Base-by-base conservation (phyloP, 2,329 filamentous ascomycete genomes). In the Passalora sequoiae region DNA sequence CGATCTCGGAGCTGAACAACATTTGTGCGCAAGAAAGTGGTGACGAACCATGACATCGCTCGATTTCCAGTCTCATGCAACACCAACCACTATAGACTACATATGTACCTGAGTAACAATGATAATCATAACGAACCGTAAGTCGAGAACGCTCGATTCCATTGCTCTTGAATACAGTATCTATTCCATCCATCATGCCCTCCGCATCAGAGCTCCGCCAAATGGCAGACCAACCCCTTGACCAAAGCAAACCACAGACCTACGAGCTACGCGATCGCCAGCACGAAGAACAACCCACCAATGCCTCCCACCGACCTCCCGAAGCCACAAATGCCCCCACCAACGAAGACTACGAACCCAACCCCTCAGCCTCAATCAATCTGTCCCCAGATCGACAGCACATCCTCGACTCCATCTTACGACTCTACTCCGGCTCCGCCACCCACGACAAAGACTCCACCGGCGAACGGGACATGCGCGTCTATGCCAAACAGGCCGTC, bases 391-490 rank as follows among this genome's bases (percentile, higher is more conserved):
- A 62, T 2, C 60, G 64, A 15, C 58, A 72, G 42, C 53, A 59
- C 4, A 73, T 74, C 29, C 58, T 74, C 3, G 56, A 66, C 17
- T 57, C 58, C 3, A 73, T 75, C 40, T 61, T 61, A 16, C 66
- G 62, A 6, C 56, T 75, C 1, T 75, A 75, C 51, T 68, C 64
- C 30, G 70, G 71, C 15, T 70, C 68, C 40, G 69, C 69, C 4
- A 68, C 61, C 41, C 67, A 74, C 49, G 56, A 69, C 9, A 12
- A 12, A n/a, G 19, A 36, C 15, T 17, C 33, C 9, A 36, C 33
- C n/a, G 33, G 33, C 6, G 33, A 6, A 3, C 33, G 24, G 15
- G 69, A 75, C 48, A 74, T 75, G 67, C 58, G 63, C 31, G 71
- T 74, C 1, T 76, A 74, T 49, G 67, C 68, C 2, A 60, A 66